phyloP scores from a whole-genome alignment of 2,329 filamentous ascomycete species.

The Fusarium solani-melongenae region DNA sequence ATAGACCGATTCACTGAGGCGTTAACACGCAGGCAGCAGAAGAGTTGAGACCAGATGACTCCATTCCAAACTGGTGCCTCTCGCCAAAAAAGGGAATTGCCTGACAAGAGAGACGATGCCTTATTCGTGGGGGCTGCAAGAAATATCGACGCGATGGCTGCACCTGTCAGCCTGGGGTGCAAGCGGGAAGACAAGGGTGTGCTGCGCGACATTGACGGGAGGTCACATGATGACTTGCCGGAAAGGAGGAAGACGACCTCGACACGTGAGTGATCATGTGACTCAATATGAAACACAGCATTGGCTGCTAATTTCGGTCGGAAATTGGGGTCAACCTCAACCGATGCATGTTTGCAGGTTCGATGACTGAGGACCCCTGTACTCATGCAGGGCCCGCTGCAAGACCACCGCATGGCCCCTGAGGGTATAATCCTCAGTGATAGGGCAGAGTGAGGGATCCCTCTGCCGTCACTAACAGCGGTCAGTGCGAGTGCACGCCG shows the following conservation, averaged over 20 bases:
- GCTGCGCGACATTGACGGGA: constrained; percentile 45
- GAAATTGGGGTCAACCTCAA: constrained; percentile 39
- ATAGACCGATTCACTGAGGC: background rate
- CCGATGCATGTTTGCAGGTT: constrained; percentile 28
- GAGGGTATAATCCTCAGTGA: constrained; percentile 11
- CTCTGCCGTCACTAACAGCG: constrained; percentile 14
- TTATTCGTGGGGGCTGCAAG: constrained; percentile 12
- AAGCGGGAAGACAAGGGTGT: constrained; percentile 13
- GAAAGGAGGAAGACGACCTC: background rate
- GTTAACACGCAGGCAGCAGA: constrained; percentile 21
- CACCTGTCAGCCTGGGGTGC: constrained; percentile 6
- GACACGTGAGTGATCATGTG: constrained; percentile 5
- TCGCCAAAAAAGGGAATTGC: background rate
- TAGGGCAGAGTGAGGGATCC: constrained; percentile 14
- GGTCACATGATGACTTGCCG: constrained; percentile 45
- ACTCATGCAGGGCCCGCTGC: constrained; percentile 31
- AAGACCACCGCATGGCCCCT: constrained; percentile 21
- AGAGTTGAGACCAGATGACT: background rate
- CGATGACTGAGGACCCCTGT: constrained; percentile 27
- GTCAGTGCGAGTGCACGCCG: constrained; percentile 1
- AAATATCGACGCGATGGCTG: constrained; percentile 3
- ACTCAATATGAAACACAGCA: constrained; percentile 31
- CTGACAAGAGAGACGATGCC: constrained; percentile 1
- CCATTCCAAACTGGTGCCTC: constrained; percentile 5
- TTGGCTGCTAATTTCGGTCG: constrained; percentile 41